A percentile compares a stretch with the other conserved stretches of the same genome.
phyloP scores from a whole-genome alignment of 805 yeast genomes.

The Pichia cabralensis region DNA sequence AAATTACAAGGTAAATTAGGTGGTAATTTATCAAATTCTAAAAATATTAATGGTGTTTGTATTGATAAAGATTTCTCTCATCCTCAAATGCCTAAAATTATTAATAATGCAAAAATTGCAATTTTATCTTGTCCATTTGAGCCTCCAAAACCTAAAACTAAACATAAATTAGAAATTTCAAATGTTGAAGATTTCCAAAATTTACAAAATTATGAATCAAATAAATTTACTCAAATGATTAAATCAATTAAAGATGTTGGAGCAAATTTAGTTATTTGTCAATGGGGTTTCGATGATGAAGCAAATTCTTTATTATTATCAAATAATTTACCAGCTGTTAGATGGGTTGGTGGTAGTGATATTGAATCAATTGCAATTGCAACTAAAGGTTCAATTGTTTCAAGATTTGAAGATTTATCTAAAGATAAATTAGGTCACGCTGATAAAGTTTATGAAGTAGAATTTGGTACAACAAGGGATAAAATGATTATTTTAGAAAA shows the following conservation, averaged over 20 bases:
- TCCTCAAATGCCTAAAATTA: slow-evolving; percentile 90
- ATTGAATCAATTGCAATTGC: slow-evolving; percentile 94
- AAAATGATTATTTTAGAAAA: slow-evolving; percentile 93
- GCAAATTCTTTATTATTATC: slow-evolving; percentile 88
- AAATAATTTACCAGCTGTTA: slow-evolving; percentile 85
- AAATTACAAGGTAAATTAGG: slow-evolving; percentile 95
- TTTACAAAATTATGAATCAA: slow-evolving; percentile 85
- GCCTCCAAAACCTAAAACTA: slow-evolving; percentile 99
- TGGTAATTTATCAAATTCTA: slow-evolving; percentile 81
- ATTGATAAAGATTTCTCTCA: slow-evolving; percentile 96
- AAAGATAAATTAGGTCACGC: slow-evolving; percentile 80
- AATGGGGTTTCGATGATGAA: slow-evolving; percentile 99
- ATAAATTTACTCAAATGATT: slow-evolving; percentile 87
- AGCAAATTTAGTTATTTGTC: slow-evolving; percentile 94
- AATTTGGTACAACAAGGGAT: slow-evolving; percentile 94
- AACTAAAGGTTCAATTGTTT: slow-evolving; percentile 94
- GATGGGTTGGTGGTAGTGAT: slow-evolving; percentile 99
- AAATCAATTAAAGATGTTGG: slow-evolving; percentile 77
- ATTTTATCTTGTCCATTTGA: slow-evolving; percentile 97
- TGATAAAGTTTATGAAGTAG: slow-evolving; percentile 75
- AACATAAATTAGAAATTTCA: slow-evolving; percentile 89
- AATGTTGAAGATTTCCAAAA: slow-evolving; percentile 89
- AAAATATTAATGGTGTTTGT: slow-evolving; percentile 81
- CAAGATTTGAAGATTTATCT: slow-evolving; percentile 87
- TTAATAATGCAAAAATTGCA: slow-evolving; percentile 78